phyloP scores from a whole-genome alignment of 2,329 filamentous ascomycete species.

The Neurospora sp. region DNA sequence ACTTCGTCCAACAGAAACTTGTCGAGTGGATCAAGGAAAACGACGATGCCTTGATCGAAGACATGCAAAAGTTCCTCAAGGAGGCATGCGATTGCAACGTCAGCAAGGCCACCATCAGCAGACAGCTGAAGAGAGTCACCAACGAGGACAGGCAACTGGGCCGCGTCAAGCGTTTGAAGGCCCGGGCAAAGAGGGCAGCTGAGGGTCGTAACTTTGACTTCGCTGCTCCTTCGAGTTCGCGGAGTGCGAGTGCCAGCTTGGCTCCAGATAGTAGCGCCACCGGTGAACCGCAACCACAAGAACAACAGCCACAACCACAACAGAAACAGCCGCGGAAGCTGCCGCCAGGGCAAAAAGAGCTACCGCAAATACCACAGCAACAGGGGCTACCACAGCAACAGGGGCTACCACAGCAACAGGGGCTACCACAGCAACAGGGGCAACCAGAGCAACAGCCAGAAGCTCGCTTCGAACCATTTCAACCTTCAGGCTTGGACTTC shows the following conservation, averaged over 20 bases:
- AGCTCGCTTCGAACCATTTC: background rate
- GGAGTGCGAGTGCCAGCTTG: background rate
- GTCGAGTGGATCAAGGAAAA: slow-evolving; percentile 15
- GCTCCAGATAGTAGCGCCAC: background rate
- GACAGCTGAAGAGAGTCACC: slow-evolving; percentile 13
- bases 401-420: no score
- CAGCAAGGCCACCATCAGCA: slow-evolving; percentile 15
- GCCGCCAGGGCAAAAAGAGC: background rate
- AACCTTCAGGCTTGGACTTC: background rate
- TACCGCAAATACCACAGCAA: background rate
- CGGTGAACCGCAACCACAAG: background rate
- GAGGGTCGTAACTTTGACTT: slow-evolving; percentile 1
- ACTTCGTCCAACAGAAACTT: slow-evolving; percentile 10
- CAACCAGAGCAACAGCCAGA: background rate
- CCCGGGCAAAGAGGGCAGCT: background rate
- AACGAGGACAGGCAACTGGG: slow-evolving; percentile 8
- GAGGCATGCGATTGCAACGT: slow-evolving; percentile 13
- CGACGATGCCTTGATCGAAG: slow-evolving; percentile 15
- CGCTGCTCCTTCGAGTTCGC: background rate
- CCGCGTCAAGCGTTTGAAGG: slow-evolving; percentile 9
- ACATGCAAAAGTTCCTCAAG: slow-evolving; percentile 16
- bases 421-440: background rate
- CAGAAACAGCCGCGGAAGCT: background rate
- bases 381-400: background rate
- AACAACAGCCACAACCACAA: background rate